Evolutionary conservation across 768 basidiomycete species (phyloP).

Genomic region (Mycena belliarum): DNA sequence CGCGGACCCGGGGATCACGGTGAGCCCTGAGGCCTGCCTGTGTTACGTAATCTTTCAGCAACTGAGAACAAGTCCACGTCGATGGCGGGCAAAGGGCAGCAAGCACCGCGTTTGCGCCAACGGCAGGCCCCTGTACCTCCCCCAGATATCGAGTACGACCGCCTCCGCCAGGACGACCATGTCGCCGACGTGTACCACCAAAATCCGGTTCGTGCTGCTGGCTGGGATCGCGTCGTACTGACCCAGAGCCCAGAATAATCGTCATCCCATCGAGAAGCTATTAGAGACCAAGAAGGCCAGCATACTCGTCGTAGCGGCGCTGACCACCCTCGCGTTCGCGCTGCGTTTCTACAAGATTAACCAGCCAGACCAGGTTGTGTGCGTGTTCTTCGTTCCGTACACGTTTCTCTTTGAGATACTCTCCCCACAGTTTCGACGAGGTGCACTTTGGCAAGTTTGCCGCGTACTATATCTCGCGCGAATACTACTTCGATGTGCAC

Average conservation of each 20-base stretch:
- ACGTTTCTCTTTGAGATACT: slow-evolving; percentile 2
- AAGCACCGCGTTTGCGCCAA: slow-evolving; percentile 21
- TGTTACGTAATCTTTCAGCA: slow-evolving; percentile 4
- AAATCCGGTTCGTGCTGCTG: slow-evolving; percentile 16
- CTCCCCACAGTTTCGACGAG: slow-evolving; percentile 78
- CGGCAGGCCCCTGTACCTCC: background rate
- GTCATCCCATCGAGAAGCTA: slow-evolving; percentile 60
- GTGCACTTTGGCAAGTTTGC: slow-evolving; percentile 99
- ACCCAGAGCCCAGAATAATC: slow-evolving; percentile 41
- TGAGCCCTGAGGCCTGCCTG: background rate
- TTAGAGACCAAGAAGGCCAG: slow-evolving; percentile 68
- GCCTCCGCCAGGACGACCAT: slow-evolving; percentile 18
- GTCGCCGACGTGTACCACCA: slow-evolving; percentile 16
- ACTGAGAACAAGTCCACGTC: slow-evolving; percentile 11
- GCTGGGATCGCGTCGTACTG: background rate
- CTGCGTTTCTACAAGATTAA: slow-evolving; percentile 93
- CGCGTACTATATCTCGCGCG: slow-evolving; percentile 84
- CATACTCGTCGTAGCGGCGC: slow-evolving; percentile 55
- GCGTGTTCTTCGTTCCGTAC: slow-evolving; percentile 33
- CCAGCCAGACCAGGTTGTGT: slow-evolving; percentile 95
- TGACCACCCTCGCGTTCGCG: slow-evolving; percentile 79
- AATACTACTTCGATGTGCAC: slow-evolving; percentile 99
- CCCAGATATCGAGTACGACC: slow-evolving; percentile 17
- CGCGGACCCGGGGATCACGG: too few relatives aligned
- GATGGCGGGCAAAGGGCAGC: slow-evolving; percentile 18